These are phyloP conservation scores for Ceratorhiza oryzae-sativae DNA, from an alignment of 1,284 basidiomycete genomes.

Conservation along the genomic window DNA sequence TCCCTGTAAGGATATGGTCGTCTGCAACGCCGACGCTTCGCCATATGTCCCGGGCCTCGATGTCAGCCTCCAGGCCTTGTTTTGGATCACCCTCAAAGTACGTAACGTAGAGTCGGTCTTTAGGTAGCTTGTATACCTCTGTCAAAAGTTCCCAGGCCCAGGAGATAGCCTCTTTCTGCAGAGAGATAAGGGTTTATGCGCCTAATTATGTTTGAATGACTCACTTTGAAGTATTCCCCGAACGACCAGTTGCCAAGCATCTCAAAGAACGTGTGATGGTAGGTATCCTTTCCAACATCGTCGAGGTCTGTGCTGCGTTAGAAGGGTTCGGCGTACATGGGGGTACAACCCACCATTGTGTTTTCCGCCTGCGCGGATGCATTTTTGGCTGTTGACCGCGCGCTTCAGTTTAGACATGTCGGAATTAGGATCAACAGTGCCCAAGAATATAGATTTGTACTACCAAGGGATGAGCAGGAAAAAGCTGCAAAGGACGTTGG, in stretches of 20 bases:
- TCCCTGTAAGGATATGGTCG: conserved; percentile 91
- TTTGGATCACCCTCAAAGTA: conserved; percentile 95
- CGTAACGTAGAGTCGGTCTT: conserved; percentile 94
- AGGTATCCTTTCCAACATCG: conserved; percentile 97
- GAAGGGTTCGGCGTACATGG: not conserved
- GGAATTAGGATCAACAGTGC: conserved; percentile 92
- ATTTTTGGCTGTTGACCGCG: conserved; percentile 96
- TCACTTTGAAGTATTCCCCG: conserved; percentile 97
- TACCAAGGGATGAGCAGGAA: conserved; percentile 50
- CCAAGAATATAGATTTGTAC: conserved; percentile 97
- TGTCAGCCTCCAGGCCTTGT: conserved; percentile 87
- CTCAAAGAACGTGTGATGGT: conserved; percentile 98
- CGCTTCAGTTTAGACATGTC: conserved; percentile 88
- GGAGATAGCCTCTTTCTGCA: conserved; percentile 86
- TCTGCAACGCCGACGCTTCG: conserved; percentile 84
- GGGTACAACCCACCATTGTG: conserved; percentile 77
- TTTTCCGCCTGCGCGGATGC: conserved; percentile 97
- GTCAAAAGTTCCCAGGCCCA: conserved; percentile 97
- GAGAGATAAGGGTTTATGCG: conserved; percentile 6
- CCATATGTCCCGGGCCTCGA: conserved; percentile 90
- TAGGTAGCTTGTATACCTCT: conserved; percentile 84
- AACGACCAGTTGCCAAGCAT: conserved; percentile 99
- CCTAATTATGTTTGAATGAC: conserved; percentile 32
- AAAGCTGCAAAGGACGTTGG: conserved; percentile 2
- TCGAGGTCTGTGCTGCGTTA: conserved; percentile 75